phyloP scores from a whole-genome alignment of 1,284 basidiomycete genomes.

The Pterula multifida region DNA sequence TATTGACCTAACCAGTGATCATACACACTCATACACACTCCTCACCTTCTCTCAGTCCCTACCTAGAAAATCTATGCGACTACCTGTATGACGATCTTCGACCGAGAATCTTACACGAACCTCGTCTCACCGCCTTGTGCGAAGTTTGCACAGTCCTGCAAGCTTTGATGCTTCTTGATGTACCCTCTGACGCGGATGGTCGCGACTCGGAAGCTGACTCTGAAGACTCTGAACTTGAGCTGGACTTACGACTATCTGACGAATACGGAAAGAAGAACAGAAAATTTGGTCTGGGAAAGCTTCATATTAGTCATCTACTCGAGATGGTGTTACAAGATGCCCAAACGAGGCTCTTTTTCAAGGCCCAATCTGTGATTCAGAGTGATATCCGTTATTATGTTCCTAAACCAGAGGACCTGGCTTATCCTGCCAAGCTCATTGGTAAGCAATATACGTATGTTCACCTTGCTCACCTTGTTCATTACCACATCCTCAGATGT shows the following conservation, averaged over 20 bases:
- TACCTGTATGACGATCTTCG: constrained; percentile 88
- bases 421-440: constrained; percentile 71
- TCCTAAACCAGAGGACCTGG: constrained; percentile 66
- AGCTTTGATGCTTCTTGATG: constrained; percentile 85
- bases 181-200: constrained; percentile 18
- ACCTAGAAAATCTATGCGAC: constrained; percentile 84
- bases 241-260: constrained; percentile 28
- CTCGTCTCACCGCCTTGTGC: constrained; percentile 73
- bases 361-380: constrained; percentile 84
- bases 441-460: constrained; percentile 40
- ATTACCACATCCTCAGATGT: constrained; percentile 13
- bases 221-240: constrained; percentile 21
- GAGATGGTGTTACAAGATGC: constrained; percentile 89
- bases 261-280: constrained; percentile 10
- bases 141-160: constrained; percentile 91
- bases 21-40: background rate
- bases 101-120: constrained; percentile 87
- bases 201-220: constrained; percentile 12
- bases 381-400: constrained; percentile 76
- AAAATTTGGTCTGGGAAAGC: constrained; percentile 31
- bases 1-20: constrained; percentile 11
- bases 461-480: constrained; percentile 29
- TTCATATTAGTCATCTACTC: constrained; percentile 65
- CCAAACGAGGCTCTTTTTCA: constrained; percentile 87
- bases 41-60: constrained; percentile 39